Evolutionary conservation across 192 early-diverging fungal genomes (phyloP).

Genomic region (Entophlyctis helioformis): DNA sequence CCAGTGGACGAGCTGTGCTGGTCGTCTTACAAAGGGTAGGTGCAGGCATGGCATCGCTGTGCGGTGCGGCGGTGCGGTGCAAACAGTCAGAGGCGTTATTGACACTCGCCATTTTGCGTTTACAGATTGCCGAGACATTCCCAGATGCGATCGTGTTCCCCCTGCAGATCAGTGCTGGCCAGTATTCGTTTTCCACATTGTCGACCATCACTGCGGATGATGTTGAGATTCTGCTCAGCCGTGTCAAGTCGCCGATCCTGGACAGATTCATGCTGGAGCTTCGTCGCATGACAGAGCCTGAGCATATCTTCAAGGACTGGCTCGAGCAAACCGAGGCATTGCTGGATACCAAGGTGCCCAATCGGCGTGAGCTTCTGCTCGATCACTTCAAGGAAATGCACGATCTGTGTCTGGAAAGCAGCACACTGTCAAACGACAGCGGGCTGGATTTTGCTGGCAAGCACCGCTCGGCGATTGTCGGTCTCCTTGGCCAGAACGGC

Average conservation of each 20-base stretch:
- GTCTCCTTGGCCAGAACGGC: too few species aligned
- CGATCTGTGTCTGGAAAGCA: constrained; percentile 34
- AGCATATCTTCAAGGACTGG: constrained; percentile 59
- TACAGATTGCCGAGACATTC: constrained; percentile 45
- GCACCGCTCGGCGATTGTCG: too few species aligned
- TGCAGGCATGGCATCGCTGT: too few species aligned
- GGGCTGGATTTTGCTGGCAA: too few species aligned
- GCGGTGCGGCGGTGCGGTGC: too few species aligned
- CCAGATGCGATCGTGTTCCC: constrained; percentile 59
- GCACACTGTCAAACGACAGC: too few species aligned
- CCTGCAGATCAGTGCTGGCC: constrained; percentile 56
- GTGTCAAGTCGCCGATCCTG: constrained; percentile 29
- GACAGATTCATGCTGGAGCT: constrained; percentile 54
- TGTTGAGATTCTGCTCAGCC: constrained; percentile 13
- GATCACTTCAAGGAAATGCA: constrained; percentile 39
- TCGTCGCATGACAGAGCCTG: constrained; percentile 50
- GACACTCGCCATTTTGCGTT: background rate
- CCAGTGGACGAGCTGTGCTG: background rate
- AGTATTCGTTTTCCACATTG: constrained; percentile 35
- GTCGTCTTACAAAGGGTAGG: too few species aligned
- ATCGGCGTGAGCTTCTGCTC: constrained; percentile 13
- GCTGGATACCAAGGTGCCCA: constrained; percentile 11
- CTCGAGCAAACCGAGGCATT: constrained; percentile 28
- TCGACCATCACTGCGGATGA: constrained; percentile 9
- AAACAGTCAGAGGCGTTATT: too few species aligned